These are phyloP conservation scores for Lagerstroemia speciosa DNA, from an alignment of 345 rosid species.

Conservation along the genomic window DNA sequence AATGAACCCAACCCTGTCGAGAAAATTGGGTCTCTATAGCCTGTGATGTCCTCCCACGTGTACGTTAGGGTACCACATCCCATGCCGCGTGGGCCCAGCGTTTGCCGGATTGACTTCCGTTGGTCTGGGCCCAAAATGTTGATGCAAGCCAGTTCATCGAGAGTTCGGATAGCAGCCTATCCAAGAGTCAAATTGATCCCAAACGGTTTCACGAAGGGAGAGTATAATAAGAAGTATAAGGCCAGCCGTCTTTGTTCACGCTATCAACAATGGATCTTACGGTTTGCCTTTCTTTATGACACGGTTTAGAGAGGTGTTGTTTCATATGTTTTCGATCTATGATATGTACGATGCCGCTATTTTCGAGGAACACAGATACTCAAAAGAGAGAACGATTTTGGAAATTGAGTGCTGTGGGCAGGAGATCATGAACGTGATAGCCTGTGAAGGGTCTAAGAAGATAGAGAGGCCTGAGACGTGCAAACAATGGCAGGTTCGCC, in stretches of 20 bases:
- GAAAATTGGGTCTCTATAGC: no score
- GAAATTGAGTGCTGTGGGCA: slow-evolving; percentile 60
- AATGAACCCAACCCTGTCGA: no score
- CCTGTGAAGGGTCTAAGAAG: slow-evolving; percentile 75
- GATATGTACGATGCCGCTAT: slow-evolving; percentile 53
- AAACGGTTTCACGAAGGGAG: background rate
- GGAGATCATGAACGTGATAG: slow-evolving; percentile 55
- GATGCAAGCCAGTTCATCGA: no score
- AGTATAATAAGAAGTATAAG: slow-evolving; percentile 48
- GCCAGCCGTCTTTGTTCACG: slow-evolving; percentile 48
- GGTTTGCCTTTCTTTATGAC: slow-evolving; percentile 73
- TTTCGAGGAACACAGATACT: slow-evolving; percentile 21
- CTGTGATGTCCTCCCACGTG: no score
- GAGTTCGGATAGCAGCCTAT: slow-evolving; percentile 14
- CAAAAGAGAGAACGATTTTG: slow-evolving; percentile 37
- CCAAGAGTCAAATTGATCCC: slow-evolving; percentile 21
- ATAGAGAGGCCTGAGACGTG: slow-evolving; percentile 75
- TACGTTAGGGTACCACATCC: no score
- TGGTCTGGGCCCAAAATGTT: no score
- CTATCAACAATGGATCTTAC: slow-evolving; percentile 45
- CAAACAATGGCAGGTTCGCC: slow-evolving; percentile 75
- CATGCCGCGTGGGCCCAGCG: no score
- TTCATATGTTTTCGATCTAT: slow-evolving; percentile 55
- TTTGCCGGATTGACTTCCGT: no score
- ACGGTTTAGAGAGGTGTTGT: slow-evolving; percentile 67